Conservation (phyloP, 2,329 filamentous ascomycete genomes). For the Xylaria sp. region DNA sequence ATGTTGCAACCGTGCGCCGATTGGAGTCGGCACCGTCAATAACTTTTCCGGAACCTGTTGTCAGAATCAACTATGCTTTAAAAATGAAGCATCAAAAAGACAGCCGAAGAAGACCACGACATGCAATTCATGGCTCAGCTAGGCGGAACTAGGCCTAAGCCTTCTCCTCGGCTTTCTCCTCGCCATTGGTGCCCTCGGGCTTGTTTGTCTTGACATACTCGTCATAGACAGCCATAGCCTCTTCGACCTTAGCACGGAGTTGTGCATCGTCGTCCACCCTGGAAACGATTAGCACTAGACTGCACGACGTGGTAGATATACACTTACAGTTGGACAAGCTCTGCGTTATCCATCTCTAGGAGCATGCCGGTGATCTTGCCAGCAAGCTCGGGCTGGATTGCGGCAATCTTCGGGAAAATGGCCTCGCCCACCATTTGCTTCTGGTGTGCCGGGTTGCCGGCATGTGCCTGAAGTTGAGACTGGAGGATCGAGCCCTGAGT, state of each 20-base stretch:
- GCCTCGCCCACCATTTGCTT: constrained; percentile 99
- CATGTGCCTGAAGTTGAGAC: constrained; percentile 65
- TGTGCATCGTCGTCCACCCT: constrained; percentile 91
- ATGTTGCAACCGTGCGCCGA: constrained; percentile 43
- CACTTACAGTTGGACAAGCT: constrained; percentile 95
- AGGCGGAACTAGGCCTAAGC: constrained; percentile 53
- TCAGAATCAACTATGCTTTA: constrained; percentile 42
- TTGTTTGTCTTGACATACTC: constrained; percentile 96
- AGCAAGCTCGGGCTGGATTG: constrained; percentile 92
- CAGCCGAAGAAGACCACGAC: constrained; percentile 31
- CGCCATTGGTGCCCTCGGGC: constrained; percentile 59
- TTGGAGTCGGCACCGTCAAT: constrained; percentile 43
- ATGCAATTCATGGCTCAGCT: constrained; percentile 28
- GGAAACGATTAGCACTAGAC: constrained; percentile 46
- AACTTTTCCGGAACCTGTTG: constrained; percentile 52
- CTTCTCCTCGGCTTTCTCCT: constrained; percentile 65
- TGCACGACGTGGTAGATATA: not conserved
- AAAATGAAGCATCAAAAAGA: constrained; percentile 37
- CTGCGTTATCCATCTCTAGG: constrained; percentile 97
- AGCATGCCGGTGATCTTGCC: constrained; percentile 99
- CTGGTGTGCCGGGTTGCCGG: constrained; percentile 76
- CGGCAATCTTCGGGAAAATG: constrained; percentile 98
- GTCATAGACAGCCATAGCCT: constrained; percentile 96
- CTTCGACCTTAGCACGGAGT: constrained; percentile 94
- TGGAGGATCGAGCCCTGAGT: constrained; percentile 62